Evolutionary conservation across 768 basidiomycete genomes (phyloP).

Genomic region (Lanmaoa rubissima): DNA sequence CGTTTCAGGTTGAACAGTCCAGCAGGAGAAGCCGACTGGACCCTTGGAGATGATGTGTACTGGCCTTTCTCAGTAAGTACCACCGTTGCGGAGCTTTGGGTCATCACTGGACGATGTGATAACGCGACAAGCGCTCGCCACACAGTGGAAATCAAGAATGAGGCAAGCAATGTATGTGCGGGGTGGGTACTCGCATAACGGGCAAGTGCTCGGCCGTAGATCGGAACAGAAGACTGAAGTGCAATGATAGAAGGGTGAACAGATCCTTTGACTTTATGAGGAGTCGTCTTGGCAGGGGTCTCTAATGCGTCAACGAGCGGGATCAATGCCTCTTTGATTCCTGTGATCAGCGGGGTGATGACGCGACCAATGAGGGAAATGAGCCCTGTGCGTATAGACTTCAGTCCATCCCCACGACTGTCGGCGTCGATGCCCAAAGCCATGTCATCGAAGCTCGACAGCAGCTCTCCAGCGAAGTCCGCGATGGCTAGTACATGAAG

Average conservation of each 20-base stretch:
- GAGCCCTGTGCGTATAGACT: conserved; percentile 66
- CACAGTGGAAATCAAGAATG: conserved; percentile 67
- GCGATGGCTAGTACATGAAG: conserved; percentile 68
- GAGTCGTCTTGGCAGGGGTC: conserved; percentile 32
- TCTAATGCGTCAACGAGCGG: conserved; percentile 66
- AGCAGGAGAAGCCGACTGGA: conserved; percentile 55
- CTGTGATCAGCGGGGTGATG: conserved; percentile 58
- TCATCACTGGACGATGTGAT: conserved; percentile 53
- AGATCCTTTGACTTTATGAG: conserved; percentile 16
- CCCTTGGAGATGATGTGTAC: conserved; percentile 37
- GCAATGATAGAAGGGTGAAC: conserved; percentile 59
- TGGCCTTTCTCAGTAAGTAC: conserved; percentile 41
- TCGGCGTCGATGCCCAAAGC: conserved; percentile 62
- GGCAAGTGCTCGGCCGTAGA: conserved; percentile 56
- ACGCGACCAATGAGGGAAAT: conserved; percentile 66
- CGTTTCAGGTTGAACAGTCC: conserved; percentile 65
- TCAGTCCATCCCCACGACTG: conserved; percentile 64
- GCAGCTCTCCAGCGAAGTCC: conserved; percentile 69
- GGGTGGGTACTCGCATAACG: conserved; percentile 53
- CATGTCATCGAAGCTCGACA: conserved; percentile 67
- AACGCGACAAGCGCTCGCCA: conserved; percentile 76
- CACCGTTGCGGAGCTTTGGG: conserved; percentile 38
- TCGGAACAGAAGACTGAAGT: conserved; percentile 58
- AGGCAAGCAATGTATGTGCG: conserved; percentile 62
- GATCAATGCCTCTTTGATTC: conserved; percentile 59